Percentiles rank a stretch among this genome's conserved stretches.
Evolutionary conservation across 495 filamentous ascomycete species (phyloP).

Genomic region (Lepidopterella palustris): DNA sequence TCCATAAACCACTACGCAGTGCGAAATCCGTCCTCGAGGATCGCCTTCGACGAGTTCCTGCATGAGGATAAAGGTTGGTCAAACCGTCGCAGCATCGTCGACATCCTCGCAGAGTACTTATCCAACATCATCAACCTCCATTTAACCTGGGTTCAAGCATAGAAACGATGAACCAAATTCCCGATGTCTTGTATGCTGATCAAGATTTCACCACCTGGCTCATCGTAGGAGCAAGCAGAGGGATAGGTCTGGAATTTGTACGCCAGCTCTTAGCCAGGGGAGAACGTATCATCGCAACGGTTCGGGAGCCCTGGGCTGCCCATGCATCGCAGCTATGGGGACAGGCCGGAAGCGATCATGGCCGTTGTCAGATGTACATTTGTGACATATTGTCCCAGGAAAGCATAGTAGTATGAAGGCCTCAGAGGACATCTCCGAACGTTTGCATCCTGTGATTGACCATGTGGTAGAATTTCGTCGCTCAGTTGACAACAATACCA

Average conservation of each 20-base stretch:
- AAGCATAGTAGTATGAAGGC: conserved; percentile 43
- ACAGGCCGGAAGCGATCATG: conserved; percentile 37
- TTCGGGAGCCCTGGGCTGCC: conserved; percentile 36
- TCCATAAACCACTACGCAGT: too few relatives aligned
- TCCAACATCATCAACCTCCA: neutral
- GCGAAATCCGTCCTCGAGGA: too few relatives aligned
- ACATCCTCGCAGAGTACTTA: neutral
- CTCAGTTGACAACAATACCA: conserved; percentile 29
- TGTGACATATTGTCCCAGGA: conserved; percentile 48
- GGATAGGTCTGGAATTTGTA: conserved; percentile 53
- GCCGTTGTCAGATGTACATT: conserved; percentile 41
- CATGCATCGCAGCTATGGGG: conserved; percentile 41
- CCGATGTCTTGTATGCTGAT: conserved; percentile 27
- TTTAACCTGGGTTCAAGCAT: neutral
- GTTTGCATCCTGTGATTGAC: neutral
- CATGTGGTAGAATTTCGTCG: conserved; percentile 31
- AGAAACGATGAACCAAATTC: conserved; percentile 30
- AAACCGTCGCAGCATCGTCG: neutral
- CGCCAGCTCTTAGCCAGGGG: conserved; percentile 44
- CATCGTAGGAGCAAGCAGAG: conserved; percentile 51
- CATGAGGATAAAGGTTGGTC: too few relatives aligned
- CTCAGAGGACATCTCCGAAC: conserved; percentile 14
- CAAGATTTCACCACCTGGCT: conserved; percentile 43
- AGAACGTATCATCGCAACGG: conserved; percentile 48
- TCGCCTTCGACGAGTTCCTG: too few relatives aligned